These are phyloP conservation scores for Rhizopus microsporus DNA, from an alignment of 371 early-diverging fungal genomes.

Conservation along the genomic window DNA sequence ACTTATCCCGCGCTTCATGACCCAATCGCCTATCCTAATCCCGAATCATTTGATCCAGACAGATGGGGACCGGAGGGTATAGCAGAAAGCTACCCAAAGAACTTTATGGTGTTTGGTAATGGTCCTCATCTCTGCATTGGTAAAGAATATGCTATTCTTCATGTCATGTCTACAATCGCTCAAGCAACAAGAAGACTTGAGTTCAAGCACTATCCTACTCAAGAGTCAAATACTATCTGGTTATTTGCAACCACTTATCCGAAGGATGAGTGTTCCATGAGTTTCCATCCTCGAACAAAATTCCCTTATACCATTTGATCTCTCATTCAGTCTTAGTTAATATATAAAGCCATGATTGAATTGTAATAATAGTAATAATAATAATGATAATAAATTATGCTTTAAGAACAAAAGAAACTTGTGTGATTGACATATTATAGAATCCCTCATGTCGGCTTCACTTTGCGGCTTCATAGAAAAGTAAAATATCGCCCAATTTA, in stretches of 20 bases:
- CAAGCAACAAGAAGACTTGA: constrained; percentile 43
- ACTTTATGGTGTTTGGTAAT: constrained; percentile 49
- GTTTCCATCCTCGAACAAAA: constrained; percentile 15
- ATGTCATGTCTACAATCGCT: constrained; percentile 42
- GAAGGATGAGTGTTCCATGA: constrained; percentile 20
- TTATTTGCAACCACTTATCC: constrained; percentile 30
- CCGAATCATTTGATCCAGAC: constrained; percentile 43
- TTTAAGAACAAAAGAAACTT: too few species aligned
- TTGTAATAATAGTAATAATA: too few species aligned
- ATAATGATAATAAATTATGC: too few species aligned
- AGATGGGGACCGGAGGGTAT: constrained; percentile 43
- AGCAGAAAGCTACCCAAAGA: constrained; percentile 42
- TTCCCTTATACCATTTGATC: background rate
- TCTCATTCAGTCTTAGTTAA: background rate
- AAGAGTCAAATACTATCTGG: constrained; percentile 16
- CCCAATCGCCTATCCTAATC: constrained; percentile 42
- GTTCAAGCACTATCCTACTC: constrained; percentile 41
- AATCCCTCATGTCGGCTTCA: too few species aligned
- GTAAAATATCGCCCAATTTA: too few species aligned
- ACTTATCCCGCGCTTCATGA: constrained; percentile 49
- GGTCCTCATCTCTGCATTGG: constrained; percentile 49
- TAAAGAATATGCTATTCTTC: constrained; percentile 47
- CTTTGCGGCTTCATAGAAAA: too few species aligned
- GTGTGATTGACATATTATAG: too few species aligned
- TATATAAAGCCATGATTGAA: too few species aligned